A percentile compares a stretch with the other conserved stretches of the same genome.
Evolutionary conservation across 2,329 filamentous ascomycete genomes (phyloP).

Genomic region (Lecanosticta acicola): DNA sequence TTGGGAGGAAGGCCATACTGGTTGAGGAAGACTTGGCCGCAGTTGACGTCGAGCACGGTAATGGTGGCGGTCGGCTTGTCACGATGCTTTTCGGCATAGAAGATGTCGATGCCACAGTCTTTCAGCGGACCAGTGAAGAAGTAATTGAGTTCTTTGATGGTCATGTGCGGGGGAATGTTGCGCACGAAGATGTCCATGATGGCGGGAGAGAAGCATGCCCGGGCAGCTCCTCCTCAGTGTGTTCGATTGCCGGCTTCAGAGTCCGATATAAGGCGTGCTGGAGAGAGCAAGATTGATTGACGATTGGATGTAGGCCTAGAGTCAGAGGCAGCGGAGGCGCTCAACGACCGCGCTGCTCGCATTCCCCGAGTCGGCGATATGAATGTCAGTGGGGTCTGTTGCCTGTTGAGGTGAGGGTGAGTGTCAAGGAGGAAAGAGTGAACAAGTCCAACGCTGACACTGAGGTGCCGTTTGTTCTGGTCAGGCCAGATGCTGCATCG

Average conservation of each 20-base stretch:
- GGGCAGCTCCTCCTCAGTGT: neutral
- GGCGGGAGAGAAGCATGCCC: neutral
- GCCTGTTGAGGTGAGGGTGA: no score
- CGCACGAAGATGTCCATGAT: constrained; percentile 46
- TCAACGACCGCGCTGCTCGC: no score
- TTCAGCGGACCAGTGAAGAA: constrained; percentile 38
- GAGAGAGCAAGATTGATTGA: no score
- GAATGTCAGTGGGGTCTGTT: no score
- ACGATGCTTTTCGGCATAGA: constrained; percentile 41
- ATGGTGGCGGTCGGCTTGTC: constrained; percentile 41
- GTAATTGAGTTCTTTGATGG: constrained; percentile 37
- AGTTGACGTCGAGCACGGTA: constrained; percentile 40
- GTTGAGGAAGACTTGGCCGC: constrained; percentile 42
- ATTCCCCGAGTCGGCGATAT: no score
- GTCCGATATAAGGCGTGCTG: no score
- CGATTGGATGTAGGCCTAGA: no score
- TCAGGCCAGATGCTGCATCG: neutral
- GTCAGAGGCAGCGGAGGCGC: no score
- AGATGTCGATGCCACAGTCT: constrained; percentile 38
- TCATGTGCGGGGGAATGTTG: constrained; percentile 39
- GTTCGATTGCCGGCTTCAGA: no score
- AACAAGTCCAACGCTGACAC: neutral
- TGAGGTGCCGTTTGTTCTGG: neutral
- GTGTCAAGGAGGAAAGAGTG: neutral
- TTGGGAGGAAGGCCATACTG: constrained; percentile 26